Evolutionary conservation across 2,329 filamentous ascomycete species (phyloP), one percentile per base, ranked within the genome.

Genomic region (Penicillium sp.): DNA sequence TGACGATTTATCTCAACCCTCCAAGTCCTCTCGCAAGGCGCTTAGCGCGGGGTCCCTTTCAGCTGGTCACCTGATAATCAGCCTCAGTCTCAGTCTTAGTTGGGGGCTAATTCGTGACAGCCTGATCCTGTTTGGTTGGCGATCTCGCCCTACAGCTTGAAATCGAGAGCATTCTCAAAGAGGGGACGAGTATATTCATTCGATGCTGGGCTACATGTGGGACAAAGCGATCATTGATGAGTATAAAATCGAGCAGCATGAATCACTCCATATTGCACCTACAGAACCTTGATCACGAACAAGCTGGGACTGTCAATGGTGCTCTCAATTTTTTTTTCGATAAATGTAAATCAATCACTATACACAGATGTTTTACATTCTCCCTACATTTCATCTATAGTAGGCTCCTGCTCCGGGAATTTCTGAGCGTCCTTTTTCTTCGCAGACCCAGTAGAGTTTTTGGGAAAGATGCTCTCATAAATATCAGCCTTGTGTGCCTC

Each of bases 401-500:
- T 41, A 24, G 62, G 60, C 33, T 55, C 60, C 31, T 56, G 56
- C 27, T 62, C 53, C 6, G 55, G 51, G 5, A 51, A 31, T 36
- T 47, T 11, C 33, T 58, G 19, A 19, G 41, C 18, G 13, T 54
- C 35, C 46, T 50, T 36, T 36, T n/a, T 37, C 27, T 54, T 55
- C 16, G 6, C 6, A 4, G 7, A 19, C 37, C 39, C 31, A 3
- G 33, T 22, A 16, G 47, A 16, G 3, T 54, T 37, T 11, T 52
- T 41, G 2, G 55, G 55, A 19, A 55, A 52, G 2, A 64, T 35
- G 43, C 62, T 64, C n/a, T 64, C 62, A 33, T 56, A 63, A 3
- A 64, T 64, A 46, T 59, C 60, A 19, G 55, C 54, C 36, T 50
- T 62, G 22, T 62, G 62, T 18, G 44, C 22, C 40, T 60, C 62